Conservation (phyloP, 768 basidiomycete genomes). For the Boletus edulis region DNA sequence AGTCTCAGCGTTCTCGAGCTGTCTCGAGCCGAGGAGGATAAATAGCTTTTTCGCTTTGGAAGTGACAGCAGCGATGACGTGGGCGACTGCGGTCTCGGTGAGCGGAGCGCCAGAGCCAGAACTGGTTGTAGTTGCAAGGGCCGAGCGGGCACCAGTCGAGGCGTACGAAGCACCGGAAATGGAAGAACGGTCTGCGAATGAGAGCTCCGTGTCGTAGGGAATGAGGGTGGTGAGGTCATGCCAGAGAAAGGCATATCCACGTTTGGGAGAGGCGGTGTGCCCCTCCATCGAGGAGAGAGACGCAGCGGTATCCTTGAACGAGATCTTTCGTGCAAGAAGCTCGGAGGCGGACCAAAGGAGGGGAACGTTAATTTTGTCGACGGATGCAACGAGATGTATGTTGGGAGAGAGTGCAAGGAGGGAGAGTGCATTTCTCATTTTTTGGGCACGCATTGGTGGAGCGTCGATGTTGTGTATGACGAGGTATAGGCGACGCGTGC, state of each 20-base stretch:
- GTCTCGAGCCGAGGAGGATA: conserved; percentile 60
- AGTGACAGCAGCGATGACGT: conserved; percentile 85
- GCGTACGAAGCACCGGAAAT: conserved; percentile 48
- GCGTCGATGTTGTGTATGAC: conserved; percentile 90
- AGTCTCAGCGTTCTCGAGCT: conserved; percentile 55
- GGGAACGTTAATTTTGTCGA: conserved; percentile 85
- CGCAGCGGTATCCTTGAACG: neutral
- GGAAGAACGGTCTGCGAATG: conserved; percentile 61
- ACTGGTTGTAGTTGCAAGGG: conserved; percentile 26
- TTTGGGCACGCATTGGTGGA: conserved; percentile 59
- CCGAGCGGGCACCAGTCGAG: conserved; percentile 27
- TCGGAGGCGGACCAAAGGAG: conserved; percentile 81
- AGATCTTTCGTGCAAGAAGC: conserved; percentile 48
- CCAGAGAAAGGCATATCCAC: conserved; percentile 77
- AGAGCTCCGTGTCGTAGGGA: conserved; percentile 78
- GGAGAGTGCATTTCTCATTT: conserved; percentile 64
- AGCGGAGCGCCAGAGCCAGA: conserved; percentile 41
- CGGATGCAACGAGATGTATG: conserved; percentile 80
- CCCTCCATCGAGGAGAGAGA: neutral
- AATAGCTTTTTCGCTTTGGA: conserved; percentile 86
- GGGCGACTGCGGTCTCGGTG: conserved; percentile 74
- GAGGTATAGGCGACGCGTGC: conserved; percentile 58
- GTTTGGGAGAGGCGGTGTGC: conserved; percentile 20
- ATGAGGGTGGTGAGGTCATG: conserved; percentile 87
- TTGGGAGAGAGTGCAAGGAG: conserved; percentile 69